Conservation (phyloP, 179 eudicot genomes). For the Gypsophila paniculata region DNA sequence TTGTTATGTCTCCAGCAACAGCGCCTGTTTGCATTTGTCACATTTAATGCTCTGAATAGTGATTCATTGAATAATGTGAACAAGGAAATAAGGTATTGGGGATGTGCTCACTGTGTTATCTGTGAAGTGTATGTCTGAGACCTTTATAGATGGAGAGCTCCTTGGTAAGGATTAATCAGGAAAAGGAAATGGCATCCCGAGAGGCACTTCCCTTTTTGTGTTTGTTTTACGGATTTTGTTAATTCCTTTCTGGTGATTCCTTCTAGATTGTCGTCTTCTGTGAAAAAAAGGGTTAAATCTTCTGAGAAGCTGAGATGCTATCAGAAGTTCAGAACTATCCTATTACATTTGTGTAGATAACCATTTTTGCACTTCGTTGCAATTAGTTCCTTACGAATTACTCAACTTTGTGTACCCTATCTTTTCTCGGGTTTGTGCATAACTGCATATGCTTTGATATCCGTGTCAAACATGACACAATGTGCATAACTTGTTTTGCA, state of each 20-base stretch:
- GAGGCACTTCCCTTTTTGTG: not conserved
- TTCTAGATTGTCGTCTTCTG: not conserved
- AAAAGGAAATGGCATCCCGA: not conserved
- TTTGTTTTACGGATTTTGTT: not conserved
- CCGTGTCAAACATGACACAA: slow-evolving; percentile 27
- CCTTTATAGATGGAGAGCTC: not conserved
- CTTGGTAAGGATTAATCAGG: not conserved
- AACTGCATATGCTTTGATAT: not conserved
- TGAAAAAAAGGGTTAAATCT: not conserved
- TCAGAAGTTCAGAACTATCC: not conserved
- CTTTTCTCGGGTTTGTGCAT: not conserved
- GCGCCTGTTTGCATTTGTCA: not conserved
- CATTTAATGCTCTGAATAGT: not conserved
- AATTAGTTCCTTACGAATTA: not conserved
- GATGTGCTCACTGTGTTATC: not conserved
- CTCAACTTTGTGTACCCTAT: slow-evolving; percentile 3
- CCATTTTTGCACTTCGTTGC: not conserved
- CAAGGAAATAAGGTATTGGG: not conserved
- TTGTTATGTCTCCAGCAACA: not conserved
- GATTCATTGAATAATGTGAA: not conserved
- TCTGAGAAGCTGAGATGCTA: not conserved
- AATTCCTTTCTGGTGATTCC: not conserved
- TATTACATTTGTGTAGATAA: not conserved
- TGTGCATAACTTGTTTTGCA: slow-evolving; percentile 28
- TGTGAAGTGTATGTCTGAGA: not conserved